Evolutionary conservation across 441 rosid species (phyloP), one percentile per base, ranked within the genome.

Genomic region (Jatropha multifida): DNA sequence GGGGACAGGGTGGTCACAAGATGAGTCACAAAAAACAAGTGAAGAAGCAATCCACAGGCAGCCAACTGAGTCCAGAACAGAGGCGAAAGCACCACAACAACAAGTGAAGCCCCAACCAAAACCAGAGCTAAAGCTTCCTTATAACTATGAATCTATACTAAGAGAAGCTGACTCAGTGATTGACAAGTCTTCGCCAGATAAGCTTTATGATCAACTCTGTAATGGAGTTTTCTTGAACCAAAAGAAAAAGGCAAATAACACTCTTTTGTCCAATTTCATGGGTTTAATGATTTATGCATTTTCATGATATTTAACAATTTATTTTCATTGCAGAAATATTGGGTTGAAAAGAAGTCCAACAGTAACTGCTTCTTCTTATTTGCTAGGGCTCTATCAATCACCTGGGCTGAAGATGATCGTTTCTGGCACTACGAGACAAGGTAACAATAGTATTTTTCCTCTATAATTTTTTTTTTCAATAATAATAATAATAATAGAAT

Each of bases 301-400:
- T 67, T 18, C 9, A 41, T 56, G 11, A 20, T 38, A 2, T 8
- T 10, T 32, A 73, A 14, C 49, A 17, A 27, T 27, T 10, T 42
- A 18, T 2, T 14, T 73, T 55, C 4, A 44, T 18, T 75, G 87
- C 85, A 90, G 84, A 88, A 87, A 74, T 86, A 83, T 46, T 82
- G 89, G 95, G 81, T 89, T 52, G 92, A 91, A 26, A 82, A 85
- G 83, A 74, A 75, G 65, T 75, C 73, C 32, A 83, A 85, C 75
- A 81, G 73, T 66, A 91, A 89, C 79, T 83, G 92, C 85, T 88
- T 90, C 86, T 84, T 87, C 86, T 27, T 91, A 83, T 89, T 78
- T 75, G 87, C 95, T 64, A 83, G 86, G 76, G 85, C 73, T 68
- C 85, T 90, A 67, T 72, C 75, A 3, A 90, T 91, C 76, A 85